phyloP scores from a whole-genome alignment of 2,329 filamentous ascomycete species.

The Sporothrix humicola region DNA sequence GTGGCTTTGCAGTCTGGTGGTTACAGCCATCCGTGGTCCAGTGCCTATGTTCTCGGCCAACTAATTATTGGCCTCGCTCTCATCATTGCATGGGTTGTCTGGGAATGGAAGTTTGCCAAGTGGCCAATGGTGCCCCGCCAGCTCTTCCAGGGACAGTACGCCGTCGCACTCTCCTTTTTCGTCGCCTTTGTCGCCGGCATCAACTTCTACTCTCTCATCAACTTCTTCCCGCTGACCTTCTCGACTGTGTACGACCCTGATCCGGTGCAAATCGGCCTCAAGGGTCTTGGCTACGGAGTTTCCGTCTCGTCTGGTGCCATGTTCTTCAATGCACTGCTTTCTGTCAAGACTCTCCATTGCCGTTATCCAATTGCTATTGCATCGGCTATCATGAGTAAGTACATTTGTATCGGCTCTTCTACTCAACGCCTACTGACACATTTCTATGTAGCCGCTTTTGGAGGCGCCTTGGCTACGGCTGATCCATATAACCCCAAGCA shows the following conservation, averaged over 20 bases:
- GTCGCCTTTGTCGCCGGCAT: slow-evolving; percentile 17
- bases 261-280: background rate
- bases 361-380: background rate
- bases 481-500: background rate
- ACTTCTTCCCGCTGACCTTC: slow-evolving; percentile 7
- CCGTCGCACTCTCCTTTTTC: background rate
- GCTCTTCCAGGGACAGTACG: slow-evolving; percentile 6
- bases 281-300: background rate
- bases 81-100: background rate
- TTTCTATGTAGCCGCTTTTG: background rate
- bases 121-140: slow-evolving; percentile 1
- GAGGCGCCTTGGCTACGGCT: background rate
- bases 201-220: slow-evolving; percentile 8
- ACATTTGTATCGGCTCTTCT: background rate
- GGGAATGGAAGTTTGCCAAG: slow-evolving; percentile 13
- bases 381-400: background rate
- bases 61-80: background rate
- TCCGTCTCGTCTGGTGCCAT: slow-evolving; percentile 6
- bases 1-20: background rate
- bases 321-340: background rate
- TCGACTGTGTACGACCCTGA: slow-evolving; percentile 8
- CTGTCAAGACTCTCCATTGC: slow-evolving; percentile 11
- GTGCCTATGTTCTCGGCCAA: slow-evolving; percentile 1
- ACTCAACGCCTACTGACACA: too few relatives aligned
- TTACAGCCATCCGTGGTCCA: slow-evolving; percentile 5